Evolutionary conservation across 495 filamentous ascomycete genomes (phyloP).

Genomic region (Pseudotulostoma volvatum): DNA sequence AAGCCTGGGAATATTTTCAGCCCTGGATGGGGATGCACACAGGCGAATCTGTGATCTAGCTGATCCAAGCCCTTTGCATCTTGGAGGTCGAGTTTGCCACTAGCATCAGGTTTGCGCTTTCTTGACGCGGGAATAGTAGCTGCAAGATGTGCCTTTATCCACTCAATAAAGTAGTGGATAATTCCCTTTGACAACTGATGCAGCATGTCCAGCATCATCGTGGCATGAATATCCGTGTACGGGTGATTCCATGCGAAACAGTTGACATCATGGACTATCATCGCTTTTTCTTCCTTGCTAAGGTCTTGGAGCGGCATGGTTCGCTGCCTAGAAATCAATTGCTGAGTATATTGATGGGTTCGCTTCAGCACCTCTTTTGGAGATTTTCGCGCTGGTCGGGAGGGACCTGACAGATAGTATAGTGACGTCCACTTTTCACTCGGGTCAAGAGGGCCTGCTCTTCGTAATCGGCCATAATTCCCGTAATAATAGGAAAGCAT

Average conservation of each 20-base stretch:
- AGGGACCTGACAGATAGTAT: neutral
- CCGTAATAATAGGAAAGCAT: neutral
- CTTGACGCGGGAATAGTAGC: neutral
- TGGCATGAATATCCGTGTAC: neutral
- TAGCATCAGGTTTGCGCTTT: neutral
- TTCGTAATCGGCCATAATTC: neutral
- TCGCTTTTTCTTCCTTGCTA: neutral
- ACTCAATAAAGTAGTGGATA: neutral
- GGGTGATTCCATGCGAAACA: neutral
- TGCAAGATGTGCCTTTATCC: neutral
- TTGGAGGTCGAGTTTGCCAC: neutral
- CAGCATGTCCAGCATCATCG: neutral
- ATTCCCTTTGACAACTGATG: neutral
- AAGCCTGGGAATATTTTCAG: neutral
- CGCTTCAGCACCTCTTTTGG: neutral
- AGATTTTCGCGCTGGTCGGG: neutral
- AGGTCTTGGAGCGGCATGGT: neutral
- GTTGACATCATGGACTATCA: neutral
- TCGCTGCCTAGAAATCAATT: neutral
- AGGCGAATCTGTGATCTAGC: neutral
- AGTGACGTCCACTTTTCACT: neutral
- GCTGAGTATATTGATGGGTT: neutral
- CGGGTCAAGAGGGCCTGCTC: neutral
- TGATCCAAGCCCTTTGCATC: neutral
- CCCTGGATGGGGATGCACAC: neutral